phyloP scores from a whole-genome alignment of 2,329 filamentous ascomycete genomes.

The Diaporthe humulicola region DNA sequence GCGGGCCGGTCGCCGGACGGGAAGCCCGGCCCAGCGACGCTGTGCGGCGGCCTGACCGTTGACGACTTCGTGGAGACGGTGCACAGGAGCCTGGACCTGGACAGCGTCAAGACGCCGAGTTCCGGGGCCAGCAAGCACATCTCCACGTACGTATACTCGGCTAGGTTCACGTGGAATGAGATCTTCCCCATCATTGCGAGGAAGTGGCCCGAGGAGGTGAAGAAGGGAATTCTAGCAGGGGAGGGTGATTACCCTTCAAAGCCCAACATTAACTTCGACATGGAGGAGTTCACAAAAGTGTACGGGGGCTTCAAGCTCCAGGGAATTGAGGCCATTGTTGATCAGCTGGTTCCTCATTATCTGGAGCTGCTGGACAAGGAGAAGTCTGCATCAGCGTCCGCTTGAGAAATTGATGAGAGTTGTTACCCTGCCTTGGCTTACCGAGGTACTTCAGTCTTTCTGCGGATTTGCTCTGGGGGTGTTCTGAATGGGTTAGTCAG shows the following conservation, averaged over 20 bases:
- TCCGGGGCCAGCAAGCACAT: slow-evolving; percentile 34
- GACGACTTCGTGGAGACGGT: slow-evolving; percentile 33
- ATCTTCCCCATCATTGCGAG: slow-evolving; percentile 26
- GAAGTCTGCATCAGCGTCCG: background rate
- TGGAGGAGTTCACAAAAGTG: slow-evolving; percentile 6
- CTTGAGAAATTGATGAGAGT: background rate
- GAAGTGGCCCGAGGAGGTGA: slow-evolving; percentile 38
- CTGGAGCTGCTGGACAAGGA: slow-evolving; percentile 38
- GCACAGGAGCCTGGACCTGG: slow-evolving; percentile 35
- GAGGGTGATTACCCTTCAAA: slow-evolving; percentile 38
- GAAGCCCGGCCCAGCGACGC: background rate
- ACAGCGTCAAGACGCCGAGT: slow-evolving; percentile 31
- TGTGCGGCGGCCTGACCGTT: slow-evolving; percentile 3
- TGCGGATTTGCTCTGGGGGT: too few species aligned
- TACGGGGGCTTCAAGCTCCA: slow-evolving; percentile 35
- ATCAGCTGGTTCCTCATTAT: slow-evolving; percentile 35
- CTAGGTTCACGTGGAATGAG: slow-evolving; percentile 36
- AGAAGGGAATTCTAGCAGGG: slow-evolving; percentile 36
- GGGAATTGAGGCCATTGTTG: slow-evolving; percentile 37
- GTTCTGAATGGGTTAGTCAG: too few species aligned
- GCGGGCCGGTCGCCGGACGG: slow-evolving; percentile 5
- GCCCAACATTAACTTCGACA: slow-evolving; percentile 22
- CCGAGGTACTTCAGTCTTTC: too few species aligned
- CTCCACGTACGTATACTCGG: slow-evolving; percentile 23
- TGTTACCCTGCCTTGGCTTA: too few species aligned